Evolutionary conservation across 2,329 filamentous ascomycete genomes (phyloP), one percentile per base, ranked within the genome.

Genomic region (Fusarium continuum): DNA sequence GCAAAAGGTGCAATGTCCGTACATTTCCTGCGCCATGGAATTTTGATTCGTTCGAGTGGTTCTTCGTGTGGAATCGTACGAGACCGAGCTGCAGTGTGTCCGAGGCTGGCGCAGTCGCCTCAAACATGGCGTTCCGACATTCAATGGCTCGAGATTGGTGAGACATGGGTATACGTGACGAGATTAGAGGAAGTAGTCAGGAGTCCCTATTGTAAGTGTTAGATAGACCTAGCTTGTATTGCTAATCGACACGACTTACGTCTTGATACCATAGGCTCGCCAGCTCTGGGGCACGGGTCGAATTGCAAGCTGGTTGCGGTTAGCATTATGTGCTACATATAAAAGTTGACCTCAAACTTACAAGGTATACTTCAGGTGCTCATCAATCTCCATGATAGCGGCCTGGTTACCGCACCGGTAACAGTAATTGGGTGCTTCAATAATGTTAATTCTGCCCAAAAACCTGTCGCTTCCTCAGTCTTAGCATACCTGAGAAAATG

Each of bases 331-430:
- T 11, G 13, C 6, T 14, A 8, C 6, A 13, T 26, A 8, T 8
- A 17, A n/a, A 23, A n/a, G 17, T 25, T 14, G 13, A 8, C 14
- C 14, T 16, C 22, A 28, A 46, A 88, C 93, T 79, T 86, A 97
- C 94, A 99, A 98, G 74, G 95, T 98, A 81, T 98, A 99, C 84
- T 99, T 98, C 76, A 99, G 82, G 78, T 98, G 93, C 81, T 99
- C 95, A 69, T 98, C 95, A 78, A 99, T 99, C 80, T 98, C 95
- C 95, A 99, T 99, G 78, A 99, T 98, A n/a, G 95, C 95, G 54
- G 95, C 95, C 80, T 98, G 95, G 80, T 99, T 99, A 75, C 95
- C 95, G 76, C 95, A 99, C 77, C 95, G 88, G 85, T 99, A 98
- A 83, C 94, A 99, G 84, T 99, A 99, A 78, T 94, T 94, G 64